phyloP scores from a whole-genome alignment of 495 filamentous ascomycete genomes.

The Penicillium simplicissimum region DNA sequence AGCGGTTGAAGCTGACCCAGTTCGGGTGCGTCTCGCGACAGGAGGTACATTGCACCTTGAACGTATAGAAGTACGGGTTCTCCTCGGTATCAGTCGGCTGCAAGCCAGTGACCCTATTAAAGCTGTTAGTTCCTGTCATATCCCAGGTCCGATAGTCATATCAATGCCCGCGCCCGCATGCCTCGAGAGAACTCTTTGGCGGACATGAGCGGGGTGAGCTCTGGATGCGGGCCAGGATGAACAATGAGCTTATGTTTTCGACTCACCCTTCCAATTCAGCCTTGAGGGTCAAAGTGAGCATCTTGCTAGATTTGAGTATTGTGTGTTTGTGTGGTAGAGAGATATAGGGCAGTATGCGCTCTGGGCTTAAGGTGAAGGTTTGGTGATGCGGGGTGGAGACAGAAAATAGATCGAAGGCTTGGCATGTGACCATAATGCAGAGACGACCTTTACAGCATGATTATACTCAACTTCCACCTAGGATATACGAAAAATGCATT shows the following conservation, averaged over 20 bases:
- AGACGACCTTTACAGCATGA: too few relatives aligned
- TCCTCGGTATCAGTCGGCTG: slow-evolving; percentile 78
- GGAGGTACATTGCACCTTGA: slow-evolving; percentile 94
- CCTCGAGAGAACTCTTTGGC: slow-evolving; percentile 7
- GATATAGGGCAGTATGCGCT: slow-evolving; percentile 2
- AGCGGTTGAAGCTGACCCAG: slow-evolving; percentile 80
- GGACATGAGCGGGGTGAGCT: slow-evolving; percentile 8
- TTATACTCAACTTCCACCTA: too few relatives aligned
- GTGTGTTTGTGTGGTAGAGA: slow-evolving; percentile 12
- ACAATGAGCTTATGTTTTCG: background rate
- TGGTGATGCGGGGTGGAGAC: slow-evolving; percentile 33
- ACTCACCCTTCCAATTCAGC: slow-evolving; percentile 77
- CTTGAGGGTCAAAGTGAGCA: slow-evolving; percentile 77
- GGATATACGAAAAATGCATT: background rate
- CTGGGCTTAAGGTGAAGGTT: slow-evolving; percentile 10
- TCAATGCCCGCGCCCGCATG: background rate
- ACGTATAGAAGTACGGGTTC: slow-evolving; percentile 88
- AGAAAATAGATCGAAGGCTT: slow-evolving; percentile 29
- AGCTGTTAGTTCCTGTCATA: slow-evolving; percentile 13
- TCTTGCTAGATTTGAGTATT: slow-evolving; percentile 36
- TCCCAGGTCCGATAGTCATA: background rate
- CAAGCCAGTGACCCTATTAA: slow-evolving; percentile 78
- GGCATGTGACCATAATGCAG: slow-evolving; percentile 24
- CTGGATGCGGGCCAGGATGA: background rate
- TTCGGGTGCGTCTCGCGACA: slow-evolving; percentile 92